These are phyloP conservation scores for Poa pratensis DNA, from an alignment of 176 grass and related monocot species.

Conservation along the genomic window DNA sequence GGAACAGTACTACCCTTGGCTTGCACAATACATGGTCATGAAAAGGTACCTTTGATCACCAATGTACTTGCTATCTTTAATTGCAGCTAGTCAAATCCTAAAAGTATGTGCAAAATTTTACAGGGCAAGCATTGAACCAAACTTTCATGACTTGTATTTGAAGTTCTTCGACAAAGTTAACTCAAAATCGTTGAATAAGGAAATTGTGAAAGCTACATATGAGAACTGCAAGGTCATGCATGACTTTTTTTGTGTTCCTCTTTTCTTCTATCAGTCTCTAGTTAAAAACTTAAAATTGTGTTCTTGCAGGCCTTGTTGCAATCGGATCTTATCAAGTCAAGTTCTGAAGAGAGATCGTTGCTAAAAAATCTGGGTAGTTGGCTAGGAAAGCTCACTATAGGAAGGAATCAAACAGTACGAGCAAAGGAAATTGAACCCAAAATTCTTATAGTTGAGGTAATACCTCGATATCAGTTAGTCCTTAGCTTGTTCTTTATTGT, in stretches of 20 bases:
- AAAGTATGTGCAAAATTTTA: constrained; percentile 15
- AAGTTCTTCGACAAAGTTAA: constrained; percentile 92
- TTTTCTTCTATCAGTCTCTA: constrained; percentile 1
- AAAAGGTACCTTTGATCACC: constrained; percentile 67
- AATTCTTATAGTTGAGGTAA: constrained; percentile 89
- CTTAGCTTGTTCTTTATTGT: constrained; percentile 30
- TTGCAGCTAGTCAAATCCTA: constrained; percentile 14
- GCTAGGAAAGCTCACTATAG: constrained; percentile 97
- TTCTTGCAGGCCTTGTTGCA: constrained; percentile 72
- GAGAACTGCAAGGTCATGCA: constrained; percentile 94
- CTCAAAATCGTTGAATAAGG: constrained; percentile 89
- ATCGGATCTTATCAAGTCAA: constrained; percentile 97
- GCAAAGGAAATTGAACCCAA: constrained; percentile 98
- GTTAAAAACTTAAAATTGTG: constrained; percentile 16
- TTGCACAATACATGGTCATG: constrained; percentile 99
- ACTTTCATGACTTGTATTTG: constrained; percentile 97
- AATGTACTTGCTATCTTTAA: constrained; percentile 17
- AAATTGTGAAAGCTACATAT: constrained; percentile 92
- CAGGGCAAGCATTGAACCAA: constrained; percentile 98
- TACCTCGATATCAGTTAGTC: background rate
- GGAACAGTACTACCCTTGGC: constrained; percentile 90
- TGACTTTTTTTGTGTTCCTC: background rate
- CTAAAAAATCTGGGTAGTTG: constrained; percentile 99
- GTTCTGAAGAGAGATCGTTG: constrained; percentile 94
- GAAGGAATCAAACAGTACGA: constrained; percentile 87